Evolutionary conservation across 2,329 filamentous ascomycete species (phyloP).

Genomic region (Arthrobotrys iridis): DNA sequence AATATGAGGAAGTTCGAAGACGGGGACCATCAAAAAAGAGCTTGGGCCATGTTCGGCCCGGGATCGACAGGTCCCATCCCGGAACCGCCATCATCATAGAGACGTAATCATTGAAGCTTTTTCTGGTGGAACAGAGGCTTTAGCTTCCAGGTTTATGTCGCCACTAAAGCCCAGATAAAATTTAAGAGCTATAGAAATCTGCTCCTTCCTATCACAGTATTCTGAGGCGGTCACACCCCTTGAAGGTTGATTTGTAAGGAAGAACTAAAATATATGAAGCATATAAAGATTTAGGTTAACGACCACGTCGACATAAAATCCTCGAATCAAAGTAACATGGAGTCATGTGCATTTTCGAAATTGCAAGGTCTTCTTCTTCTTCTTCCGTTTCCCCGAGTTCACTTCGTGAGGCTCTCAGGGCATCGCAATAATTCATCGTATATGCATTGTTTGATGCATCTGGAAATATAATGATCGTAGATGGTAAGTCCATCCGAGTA

Average conservation of each 20-base stretch:
- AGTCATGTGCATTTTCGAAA: background rate
- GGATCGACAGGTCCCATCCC: constrained; percentile 6
- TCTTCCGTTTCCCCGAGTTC: constrained; percentile 7
- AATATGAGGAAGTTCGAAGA: constrained; percentile 20
- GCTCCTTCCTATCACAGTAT: constrained; percentile 1
- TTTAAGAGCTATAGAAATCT: background rate
- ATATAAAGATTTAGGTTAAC: too few species aligned
- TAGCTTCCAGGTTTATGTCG: background rate
- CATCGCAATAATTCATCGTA: constrained; percentile 1
- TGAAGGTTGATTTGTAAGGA: background rate
- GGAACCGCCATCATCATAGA: background rate
- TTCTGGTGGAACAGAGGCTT: background rate
- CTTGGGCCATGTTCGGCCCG: background rate
- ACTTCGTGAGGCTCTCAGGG: constrained; percentile 3
- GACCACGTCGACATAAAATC: constrained; percentile 31
- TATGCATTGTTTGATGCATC: constrained; percentile 3
- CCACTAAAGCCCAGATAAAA: too few species aligned
- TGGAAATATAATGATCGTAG: background rate
- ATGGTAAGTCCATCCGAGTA: background rate
- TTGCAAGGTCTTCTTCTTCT: background rate
- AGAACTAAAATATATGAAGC: too few species aligned
- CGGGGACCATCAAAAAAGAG: too few species aligned
- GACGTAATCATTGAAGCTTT: background rate
- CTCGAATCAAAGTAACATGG: background rate
- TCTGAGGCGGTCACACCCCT: background rate